phyloP scores from a whole-genome alignment of 208 protist genomes.

The Naegleria fowleri region DNA sequence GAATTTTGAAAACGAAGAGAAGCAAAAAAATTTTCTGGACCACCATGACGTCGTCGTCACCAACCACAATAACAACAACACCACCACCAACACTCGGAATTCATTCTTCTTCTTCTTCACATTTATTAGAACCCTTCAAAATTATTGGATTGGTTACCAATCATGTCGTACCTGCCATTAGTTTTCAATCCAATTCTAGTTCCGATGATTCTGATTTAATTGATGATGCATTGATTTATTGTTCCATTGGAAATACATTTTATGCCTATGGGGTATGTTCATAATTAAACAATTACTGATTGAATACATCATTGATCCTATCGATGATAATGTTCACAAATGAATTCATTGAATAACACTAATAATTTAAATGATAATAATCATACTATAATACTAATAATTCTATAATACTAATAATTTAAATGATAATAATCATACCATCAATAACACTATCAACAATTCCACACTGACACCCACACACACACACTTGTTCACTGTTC shows the following conservation, averaged over 20 bases:
- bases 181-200: not conserved
- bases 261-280: not conserved
- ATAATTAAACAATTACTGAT: too few relatives aligned
- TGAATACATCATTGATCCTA: not conserved
- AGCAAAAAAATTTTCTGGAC: too few relatives aligned
- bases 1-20: too few relatives aligned
- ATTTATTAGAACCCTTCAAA: slow-evolving; percentile 26
- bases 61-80: too few relatives aligned
- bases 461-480: too few relatives aligned
- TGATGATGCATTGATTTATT: not conserved
- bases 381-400: too few relatives aligned
- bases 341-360: not conserved
- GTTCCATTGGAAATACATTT: slow-evolving; percentile 15
- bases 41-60: too few relatives aligned
- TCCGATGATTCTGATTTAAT: not conserved
- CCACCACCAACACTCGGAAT: too few relatives aligned
- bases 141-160: not conserved
- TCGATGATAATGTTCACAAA: not conserved
- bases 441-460: too few relatives aligned
- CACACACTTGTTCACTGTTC: too few relatives aligned
- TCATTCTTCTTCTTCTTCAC: not conserved
- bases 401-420: too few relatives aligned
- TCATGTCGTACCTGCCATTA: not conserved
- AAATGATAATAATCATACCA: too few relatives aligned
- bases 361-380: not conserved